Evolutionary conservation across 116 monocot species (phyloP), one percentile per base, ranked within the genome.

Genomic region (Dioscorea cayenensis): DNA sequence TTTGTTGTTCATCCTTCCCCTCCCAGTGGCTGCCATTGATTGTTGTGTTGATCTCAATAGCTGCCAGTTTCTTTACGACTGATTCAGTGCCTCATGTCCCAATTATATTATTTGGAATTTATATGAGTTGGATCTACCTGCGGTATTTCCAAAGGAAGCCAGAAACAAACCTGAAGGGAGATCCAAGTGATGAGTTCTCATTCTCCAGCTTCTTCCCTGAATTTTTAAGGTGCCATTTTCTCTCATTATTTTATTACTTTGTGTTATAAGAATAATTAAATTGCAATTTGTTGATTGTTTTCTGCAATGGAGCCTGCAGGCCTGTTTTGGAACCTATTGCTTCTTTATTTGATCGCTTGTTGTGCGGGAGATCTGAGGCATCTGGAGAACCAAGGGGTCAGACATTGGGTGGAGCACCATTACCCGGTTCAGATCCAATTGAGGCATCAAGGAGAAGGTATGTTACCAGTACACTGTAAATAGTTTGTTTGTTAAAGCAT

Each of bases 121-220:
- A 96, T 69, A 84, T 78, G 60, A 81, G 96, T 73, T 96, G 96
- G 96, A 80, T 96, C 62, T 96, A 96, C 80, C 77, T 96, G 73
- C 76, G 96, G 2, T 96, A 92, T 73, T 86, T 96, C 48, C 96
- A 96, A 81, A 92, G 51, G 82, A 90, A 74, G 23, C 90, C 89
- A 69, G 89, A 84, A 84, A 86, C 88, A 67, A 81, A 82, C 58
- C 81, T 96, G 23, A 90, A 80, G 74, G 92, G 96, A 28, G 96
- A 96, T 74, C 92, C 92, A 67, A 96, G 92, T 79, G 96, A 96
- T 74, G 96, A 96, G 32, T 96, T 96, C 76, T 87, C 87, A 13
- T 96, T 96, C 72, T 80, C 96, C 21, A 84, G 85, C n/a, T 92
- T 95, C 77, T 95, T 95, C 71, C 95, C 92, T 68, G 85, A 85